phyloP scores from a whole-genome alignment of 768 basidiomycete species.

The Amanita exitialis region DNA sequence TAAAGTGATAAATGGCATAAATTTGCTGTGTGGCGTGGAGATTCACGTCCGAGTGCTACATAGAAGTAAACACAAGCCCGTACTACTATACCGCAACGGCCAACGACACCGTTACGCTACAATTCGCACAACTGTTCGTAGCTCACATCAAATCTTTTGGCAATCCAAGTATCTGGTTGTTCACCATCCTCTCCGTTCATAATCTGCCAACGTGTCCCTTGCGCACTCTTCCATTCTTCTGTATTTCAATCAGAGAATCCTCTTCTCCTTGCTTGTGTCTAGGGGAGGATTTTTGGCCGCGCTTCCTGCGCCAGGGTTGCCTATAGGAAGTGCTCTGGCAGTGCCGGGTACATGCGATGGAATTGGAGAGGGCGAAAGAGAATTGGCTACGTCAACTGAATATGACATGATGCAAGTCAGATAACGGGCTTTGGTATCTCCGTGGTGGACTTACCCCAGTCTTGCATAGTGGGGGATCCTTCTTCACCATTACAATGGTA shows the following conservation, averaged over 20 bases:
- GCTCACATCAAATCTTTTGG: too few species aligned
- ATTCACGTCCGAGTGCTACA: too few species aligned
- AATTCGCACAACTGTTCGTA: too few species aligned
- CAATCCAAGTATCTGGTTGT: too few species aligned
- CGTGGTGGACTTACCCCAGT: conserved; percentile 1
- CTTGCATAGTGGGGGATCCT: neutral
- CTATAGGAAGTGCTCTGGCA: neutral
- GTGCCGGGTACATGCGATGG: neutral
- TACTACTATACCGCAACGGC: too few species aligned
- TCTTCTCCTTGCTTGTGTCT: conserved; percentile 1
- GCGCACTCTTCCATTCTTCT: conserved; percentile 4
- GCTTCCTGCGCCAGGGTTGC: neutral
- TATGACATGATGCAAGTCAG: neutral
- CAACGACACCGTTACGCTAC: too few species aligned
- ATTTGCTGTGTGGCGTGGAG: too few species aligned
- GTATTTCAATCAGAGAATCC: conserved; percentile 1
- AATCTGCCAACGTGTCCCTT: conserved; percentile 3
- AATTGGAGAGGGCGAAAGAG: neutral
- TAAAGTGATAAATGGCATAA: too few species aligned
- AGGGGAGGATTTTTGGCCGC: neutral
- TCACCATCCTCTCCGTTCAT: conserved; percentile 3
- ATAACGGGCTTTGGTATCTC: too few species aligned
- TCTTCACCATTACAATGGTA: neutral
- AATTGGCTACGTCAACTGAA: conserved; percentile 3
- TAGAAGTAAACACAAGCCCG: too few species aligned